Evolutionary conservation across 169 alveolate species (phyloP), one percentile per base, ranked within the genome.

Genomic region (Eimeria praecox): DNA sequence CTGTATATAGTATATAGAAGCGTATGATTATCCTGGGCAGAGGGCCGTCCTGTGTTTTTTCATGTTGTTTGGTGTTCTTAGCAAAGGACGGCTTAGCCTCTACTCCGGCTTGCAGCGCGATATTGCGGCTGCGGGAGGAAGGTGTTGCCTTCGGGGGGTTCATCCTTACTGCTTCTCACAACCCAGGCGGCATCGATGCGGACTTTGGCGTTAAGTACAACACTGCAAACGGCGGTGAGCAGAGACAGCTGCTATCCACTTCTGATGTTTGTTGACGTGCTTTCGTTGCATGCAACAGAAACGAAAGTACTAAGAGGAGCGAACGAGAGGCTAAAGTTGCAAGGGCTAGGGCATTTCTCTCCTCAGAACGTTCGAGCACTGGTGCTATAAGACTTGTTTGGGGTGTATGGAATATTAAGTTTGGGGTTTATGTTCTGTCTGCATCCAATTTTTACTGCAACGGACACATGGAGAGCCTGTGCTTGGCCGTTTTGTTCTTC

Each of bases 191-290:
- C 18, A 97, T 98, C 69, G 97, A 98, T 69, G 98, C 97, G 20
- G 99, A 99, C 96, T 98, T 98, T 96, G 99, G 99, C 64, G 98
- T 99, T 82, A 99, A 99, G 96, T 98, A 97, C 97, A 98, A 99
- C 96, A 96, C 98, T 16, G 97, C 96, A 66, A 98, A 97, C 83
- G 99, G 99, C 40, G 99, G 99, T 52, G 22, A 6, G 38, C 62
- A 54, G 78, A 46, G 80, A 0, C 14, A 12, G 83, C 62, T 62
- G 33, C n/a, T 3, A 0, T 46, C 73, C 42, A 38, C 27, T 18
- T n/a, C 40, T 10, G 35, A 16, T 80, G 2, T 52, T 80, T n/a
- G 66, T 12, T 73, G 10, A 38, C n/a, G n/a, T n/a, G n/a, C n/a
- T n/a, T n/a, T n/a, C n/a, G n/a, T n/a, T n/a, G n/a, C n/a, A n/a